Evolutionary conservation across 2,329 filamentous ascomycete genomes (phyloP), one percentile per base, ranked within the genome.

Genomic region (Colletotrichum sp.): DNA sequence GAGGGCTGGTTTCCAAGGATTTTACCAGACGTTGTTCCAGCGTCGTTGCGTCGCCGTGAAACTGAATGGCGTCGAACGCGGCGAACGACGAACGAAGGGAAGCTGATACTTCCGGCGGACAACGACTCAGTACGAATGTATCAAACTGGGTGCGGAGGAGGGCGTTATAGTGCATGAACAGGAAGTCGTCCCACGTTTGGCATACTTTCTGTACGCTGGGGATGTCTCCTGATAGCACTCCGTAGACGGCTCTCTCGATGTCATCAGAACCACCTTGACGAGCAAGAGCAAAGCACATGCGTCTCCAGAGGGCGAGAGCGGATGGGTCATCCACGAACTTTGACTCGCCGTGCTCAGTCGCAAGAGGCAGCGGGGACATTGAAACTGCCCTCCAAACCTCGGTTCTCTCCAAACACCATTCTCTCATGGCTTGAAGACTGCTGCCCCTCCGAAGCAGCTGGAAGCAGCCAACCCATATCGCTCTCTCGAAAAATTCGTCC

Each of bases 401-500:
- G 12, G 95, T 95, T 75, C 95, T 91, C 80, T 96, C 94, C 63
- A 93, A 88, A 81, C 96, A 98, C 95, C 96, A 98, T 65, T 96
- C 94, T 71, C 92, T 91, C 77, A 99, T 94, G 49, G 94, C 91
- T 10, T 90, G 85, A 85, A 94, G 92, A 77, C 89, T 92, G 79
- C 92, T 93, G n/a, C 97, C 97, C 62, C 96, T 92, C 65, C 96
- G 93, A 68, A 99, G 88, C 88, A 98, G 95, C 83, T 98, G 95
- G 87, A 96, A 99, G 85, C 95, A 97, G n/a, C 95, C 94, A 76
- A 96, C 90, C 96, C 97, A 99, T 63, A 98, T 95, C 4, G 96
- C 94, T 69, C 94, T 92, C 86, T 99, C 97, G 77, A 96, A 97
- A 81, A 93, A 96, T 78, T 95, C 93, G 82, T 99, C 97, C 80